These are phyloP conservation scores for Albatrellus sp. DNA, from an alignment of 1,284 basidiomycete genomes.

Conservation along the genomic window DNA sequence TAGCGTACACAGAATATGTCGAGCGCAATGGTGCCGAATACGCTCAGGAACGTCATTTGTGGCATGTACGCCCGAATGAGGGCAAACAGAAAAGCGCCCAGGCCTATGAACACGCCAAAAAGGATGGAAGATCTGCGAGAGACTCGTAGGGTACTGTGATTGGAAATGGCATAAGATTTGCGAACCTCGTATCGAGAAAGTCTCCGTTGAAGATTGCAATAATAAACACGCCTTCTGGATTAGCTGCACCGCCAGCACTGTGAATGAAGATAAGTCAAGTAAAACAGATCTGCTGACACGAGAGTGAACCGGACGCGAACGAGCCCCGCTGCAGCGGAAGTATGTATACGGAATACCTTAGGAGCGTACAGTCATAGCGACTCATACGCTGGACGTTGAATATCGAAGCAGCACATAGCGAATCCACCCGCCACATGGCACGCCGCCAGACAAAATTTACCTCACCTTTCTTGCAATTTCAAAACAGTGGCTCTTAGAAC, in stretches of 20 bases:
- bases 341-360: too few species aligned
- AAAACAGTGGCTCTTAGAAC: conserved; percentile 36
- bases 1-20: conserved; percentile 45
- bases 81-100: conserved; percentile 51
- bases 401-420: too few species aligned
- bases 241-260: conserved; percentile 33
- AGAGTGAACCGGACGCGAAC: conserved; percentile 5
- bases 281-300: conserved; percentile 11
- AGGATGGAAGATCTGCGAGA: conserved; percentile 40
- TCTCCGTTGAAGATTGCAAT: conserved; percentile 46
- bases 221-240: conserved; percentile 36
- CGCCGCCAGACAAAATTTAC: neutral
- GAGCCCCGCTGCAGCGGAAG: neutral
- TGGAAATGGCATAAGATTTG: conserved; percentile 6
- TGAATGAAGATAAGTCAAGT: conserved; percentile 2
- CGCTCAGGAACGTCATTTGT: conserved; percentile 42
- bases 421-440: too few species aligned
- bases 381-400: too few species aligned
- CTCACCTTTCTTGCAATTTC: conserved; percentile 31
- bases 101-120: conserved; percentile 60
- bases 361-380: too few species aligned
- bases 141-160: neutral
- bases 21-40: conserved; percentile 47
- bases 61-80: conserved; percentile 49
- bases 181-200: conserved; percentile 53